These are phyloP conservation scores for Claviceps humidiphila DNA, from an alignment of 2,329 filamentous ascomycete species.

Conservation along the genomic window DNA sequence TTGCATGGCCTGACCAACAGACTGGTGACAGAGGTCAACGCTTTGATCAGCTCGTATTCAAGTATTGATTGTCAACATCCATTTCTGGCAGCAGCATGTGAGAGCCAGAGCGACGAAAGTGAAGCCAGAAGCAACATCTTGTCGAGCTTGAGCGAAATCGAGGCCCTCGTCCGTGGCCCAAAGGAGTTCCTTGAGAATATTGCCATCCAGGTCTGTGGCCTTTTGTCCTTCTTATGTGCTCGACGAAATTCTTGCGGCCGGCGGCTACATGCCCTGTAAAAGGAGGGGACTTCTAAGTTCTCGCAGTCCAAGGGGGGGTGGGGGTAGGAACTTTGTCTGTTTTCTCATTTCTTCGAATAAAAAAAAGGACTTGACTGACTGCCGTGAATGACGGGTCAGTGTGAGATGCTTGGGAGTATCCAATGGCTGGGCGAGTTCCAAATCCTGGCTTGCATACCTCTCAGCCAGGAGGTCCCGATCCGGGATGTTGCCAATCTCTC, in stretches of 20 bases:
- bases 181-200: conserved; percentile 3
- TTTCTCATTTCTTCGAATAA: neutral
- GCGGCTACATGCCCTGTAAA: neutral
- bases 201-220: conserved; percentile 1
- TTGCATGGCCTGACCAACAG: neutral
- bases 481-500: conserved; percentile 28
- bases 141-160: conserved; percentile 1
- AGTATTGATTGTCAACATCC: neutral
- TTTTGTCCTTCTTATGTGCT: neutral
- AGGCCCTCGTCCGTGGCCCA: neutral
- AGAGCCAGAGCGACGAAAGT: neutral
- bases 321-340: neutral
- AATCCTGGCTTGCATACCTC: conserved; percentile 30
- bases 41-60: neutral
- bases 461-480: conserved; percentile 19
- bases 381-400: neutral
- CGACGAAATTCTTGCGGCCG: neutral
- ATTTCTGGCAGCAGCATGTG: neutral
- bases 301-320: too few relatives aligned
- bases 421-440: conserved; percentile 27
- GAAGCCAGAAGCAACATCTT: conserved; percentile 1
- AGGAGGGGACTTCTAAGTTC: too few relatives aligned
- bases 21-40: neutral
- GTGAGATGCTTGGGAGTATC: conserved; percentile 1
- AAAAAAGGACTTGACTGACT: neutral